phyloP scores from a whole-genome alignment of 2,329 filamentous ascomycete genomes.

The Cadophora sp. region DNA sequence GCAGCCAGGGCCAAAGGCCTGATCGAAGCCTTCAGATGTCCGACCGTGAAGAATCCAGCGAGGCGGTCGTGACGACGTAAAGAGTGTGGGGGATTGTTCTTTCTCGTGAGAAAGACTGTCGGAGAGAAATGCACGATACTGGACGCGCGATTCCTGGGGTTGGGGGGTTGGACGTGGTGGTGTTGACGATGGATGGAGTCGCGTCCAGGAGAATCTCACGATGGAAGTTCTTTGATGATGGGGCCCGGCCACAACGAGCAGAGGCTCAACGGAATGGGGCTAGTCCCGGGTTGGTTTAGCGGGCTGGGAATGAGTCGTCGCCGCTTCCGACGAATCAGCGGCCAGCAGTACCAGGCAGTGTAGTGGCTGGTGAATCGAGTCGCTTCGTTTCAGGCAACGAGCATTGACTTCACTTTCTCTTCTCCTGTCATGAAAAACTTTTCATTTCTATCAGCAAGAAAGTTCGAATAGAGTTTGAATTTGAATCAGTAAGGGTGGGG shows the following conservation, averaged over 20 bases:
- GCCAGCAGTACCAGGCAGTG: too few species aligned
- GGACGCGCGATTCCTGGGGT: conserved; percentile 44
- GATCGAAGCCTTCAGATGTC: conserved; percentile 36
- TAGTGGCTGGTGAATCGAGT: not conserved
- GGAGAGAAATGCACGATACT: conserved; percentile 45
- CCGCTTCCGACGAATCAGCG: not conserved
- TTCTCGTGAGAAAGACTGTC: conserved; percentile 43
- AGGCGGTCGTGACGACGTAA: conserved; percentile 35
- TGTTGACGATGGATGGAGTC: conserved; percentile 27
- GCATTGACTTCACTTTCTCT: conserved; percentile 1
- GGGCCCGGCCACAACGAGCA: not conserved
- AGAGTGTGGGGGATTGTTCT: conserved; percentile 40
- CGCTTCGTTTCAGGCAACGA: conserved; percentile 11
- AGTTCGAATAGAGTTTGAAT: not conserved
- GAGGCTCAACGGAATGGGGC: not conserved
- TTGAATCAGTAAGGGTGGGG: not conserved
- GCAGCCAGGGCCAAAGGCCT: conserved; percentile 44
- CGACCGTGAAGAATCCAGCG: conserved; percentile 37
- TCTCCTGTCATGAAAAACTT: not conserved
- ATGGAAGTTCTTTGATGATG: conserved; percentile 3
- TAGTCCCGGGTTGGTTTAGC: conserved; percentile 6
- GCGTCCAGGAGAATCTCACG: conserved; percentile 20
- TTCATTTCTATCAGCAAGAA: too few species aligned
- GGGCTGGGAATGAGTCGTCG: not conserved
- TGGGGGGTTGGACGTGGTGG: conserved; percentile 24